A percentile compares a stretch with the other conserved stretches of the same genome.
These are phyloP conservation scores for Leptodermis oblonga DNA, from an alignment of 257 asterid genomes.

Conservation along the genomic window DNA sequence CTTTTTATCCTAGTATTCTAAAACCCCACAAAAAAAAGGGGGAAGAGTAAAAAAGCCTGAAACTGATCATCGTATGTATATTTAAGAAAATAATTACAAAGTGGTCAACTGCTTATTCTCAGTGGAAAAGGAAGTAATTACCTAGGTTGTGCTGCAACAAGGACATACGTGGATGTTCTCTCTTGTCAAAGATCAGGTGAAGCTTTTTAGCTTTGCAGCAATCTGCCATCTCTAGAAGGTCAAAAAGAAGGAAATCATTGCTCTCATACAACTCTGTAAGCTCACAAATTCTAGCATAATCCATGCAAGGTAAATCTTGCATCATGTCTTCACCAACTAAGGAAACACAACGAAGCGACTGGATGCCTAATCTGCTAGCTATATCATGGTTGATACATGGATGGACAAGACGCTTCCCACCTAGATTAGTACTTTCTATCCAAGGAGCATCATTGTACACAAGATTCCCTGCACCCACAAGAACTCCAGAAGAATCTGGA, in stretches of 20 bases:
- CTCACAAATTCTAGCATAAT: conserved; percentile 69
- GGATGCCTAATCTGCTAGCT: conserved; percentile 77
- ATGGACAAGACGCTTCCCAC: conserved; percentile 77
- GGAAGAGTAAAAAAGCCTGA: no score
- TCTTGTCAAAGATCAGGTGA: conserved; percentile 84
- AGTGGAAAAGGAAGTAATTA: conserved; percentile 30
- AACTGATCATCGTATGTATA: background rate
- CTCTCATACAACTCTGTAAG: conserved; percentile 66
- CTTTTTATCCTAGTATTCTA: background rate
- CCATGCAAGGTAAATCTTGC: conserved; percentile 93
- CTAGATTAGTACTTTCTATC: conserved; percentile 63
- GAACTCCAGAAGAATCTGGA: conserved; percentile 90
- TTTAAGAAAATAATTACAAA: no score
- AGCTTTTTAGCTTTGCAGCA: conserved; percentile 91
- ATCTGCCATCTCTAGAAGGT: conserved; percentile 92
- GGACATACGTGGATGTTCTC: conserved; percentile 84
- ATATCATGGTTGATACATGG: conserved; percentile 68
- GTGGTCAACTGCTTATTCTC: background rate
- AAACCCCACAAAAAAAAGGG: background rate
- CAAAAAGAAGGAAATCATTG: conserved; percentile 76
- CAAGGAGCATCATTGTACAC: conserved; percentile 97
- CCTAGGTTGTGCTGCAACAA: conserved; percentile 96
- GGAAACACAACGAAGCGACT: conserved; percentile 81
- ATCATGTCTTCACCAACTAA: conserved; percentile 84
- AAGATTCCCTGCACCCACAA: conserved; percentile 57